A percentile compares a stretch with the other conserved stretches of the same genome.
These are phyloP conservation scores for Kwoniella europaea DNA, from an alignment of 768 basidiomycete genomes.

Conservation along the genomic window DNA sequence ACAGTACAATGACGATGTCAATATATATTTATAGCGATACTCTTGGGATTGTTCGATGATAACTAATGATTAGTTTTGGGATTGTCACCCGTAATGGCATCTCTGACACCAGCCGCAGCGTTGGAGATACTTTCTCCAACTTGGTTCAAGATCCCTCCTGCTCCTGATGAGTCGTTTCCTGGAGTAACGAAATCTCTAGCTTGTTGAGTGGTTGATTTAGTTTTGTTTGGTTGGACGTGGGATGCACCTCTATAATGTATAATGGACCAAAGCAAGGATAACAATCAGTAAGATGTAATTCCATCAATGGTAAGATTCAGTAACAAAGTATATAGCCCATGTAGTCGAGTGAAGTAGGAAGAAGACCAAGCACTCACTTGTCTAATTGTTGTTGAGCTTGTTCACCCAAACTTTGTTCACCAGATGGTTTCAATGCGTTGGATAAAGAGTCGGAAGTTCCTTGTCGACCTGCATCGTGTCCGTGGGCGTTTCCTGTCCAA, in stretches of 20 bases:
- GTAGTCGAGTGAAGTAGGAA: not conserved
- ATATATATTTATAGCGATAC: too few species aligned
- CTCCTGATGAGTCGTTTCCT: slow-evolving; percentile 26
- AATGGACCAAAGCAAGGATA: not conserved
- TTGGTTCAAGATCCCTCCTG: slow-evolving; percentile 6
- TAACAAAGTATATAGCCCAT: not conserved
- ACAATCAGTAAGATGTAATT: not conserved
- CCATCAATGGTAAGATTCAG: not conserved
- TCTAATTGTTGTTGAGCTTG: slow-evolving; percentile 24
- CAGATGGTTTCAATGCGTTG: slow-evolving; percentile 21
- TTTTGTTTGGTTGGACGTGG: slow-evolving; percentile 28
- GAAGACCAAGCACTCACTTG: slow-evolving; percentile 19
- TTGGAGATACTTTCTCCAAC: slow-evolving; percentile 19
- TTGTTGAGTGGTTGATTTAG: slow-evolving; percentile 22
- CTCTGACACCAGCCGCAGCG: slow-evolving; percentile 14
- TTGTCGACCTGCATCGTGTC: slow-evolving; percentile 22
- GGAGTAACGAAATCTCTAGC: slow-evolving; percentile 27
- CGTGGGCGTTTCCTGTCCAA: slow-evolving; percentile 23
- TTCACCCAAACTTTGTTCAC: slow-evolving; percentile 21
- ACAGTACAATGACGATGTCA: too few species aligned
- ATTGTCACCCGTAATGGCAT: slow-evolving; percentile 12
- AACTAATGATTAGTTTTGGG: not conserved
- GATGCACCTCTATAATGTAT: slow-evolving; percentile 14
- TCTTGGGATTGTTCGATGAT: too few species aligned
- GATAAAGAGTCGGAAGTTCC: slow-evolving; percentile 2